phyloP scores from a whole-genome alignment of 164 flowering plant species.

The Vitis rupestris region DNA sequence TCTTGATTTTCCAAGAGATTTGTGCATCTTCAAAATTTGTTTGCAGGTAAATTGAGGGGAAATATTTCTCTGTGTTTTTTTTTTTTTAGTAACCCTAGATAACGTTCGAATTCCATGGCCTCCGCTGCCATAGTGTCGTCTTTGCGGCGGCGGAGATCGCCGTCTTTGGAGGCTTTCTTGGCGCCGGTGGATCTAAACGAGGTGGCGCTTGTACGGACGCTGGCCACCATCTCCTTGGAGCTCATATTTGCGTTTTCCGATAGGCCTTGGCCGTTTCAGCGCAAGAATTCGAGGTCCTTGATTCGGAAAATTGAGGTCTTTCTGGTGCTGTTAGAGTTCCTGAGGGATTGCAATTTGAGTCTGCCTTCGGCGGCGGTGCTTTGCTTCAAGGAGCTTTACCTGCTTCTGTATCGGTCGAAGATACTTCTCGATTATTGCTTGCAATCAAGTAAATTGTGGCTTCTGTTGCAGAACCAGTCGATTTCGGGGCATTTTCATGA shows the following conservation, averaged over 20 bases:
- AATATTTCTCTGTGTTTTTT: no score
- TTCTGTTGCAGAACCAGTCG: slow-evolving; percentile 68
- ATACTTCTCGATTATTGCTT: slow-evolving; percentile 69
- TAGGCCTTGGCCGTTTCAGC: slow-evolving; percentile 48
- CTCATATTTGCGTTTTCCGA: slow-evolving; percentile 42
- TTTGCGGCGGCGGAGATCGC: slow-evolving; percentile 66
- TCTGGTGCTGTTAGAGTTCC: slow-evolving; percentile 46
- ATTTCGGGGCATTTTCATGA: slow-evolving; percentile 85
- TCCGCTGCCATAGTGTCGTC: slow-evolving; percentile 76
- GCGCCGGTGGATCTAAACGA: slow-evolving; percentile 75
- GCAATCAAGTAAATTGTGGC: slow-evolving; percentile 72
- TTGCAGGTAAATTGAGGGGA: no score
- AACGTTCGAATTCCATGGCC: slow-evolving; percentile 41
- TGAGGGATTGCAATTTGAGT: slow-evolving; percentile 23
- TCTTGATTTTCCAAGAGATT: neutral
- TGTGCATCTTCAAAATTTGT: neutral
- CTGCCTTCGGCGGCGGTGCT: slow-evolving; percentile 47
- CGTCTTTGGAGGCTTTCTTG: slow-evolving; percentile 72
- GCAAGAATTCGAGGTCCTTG: slow-evolving; percentile 56
- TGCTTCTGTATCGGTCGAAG: slow-evolving; percentile 62
- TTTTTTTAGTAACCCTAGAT: no score
- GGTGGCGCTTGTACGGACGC: slow-evolving; percentile 52
- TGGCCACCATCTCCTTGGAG: slow-evolving; percentile 44
- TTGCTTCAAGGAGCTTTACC: slow-evolving; percentile 80
- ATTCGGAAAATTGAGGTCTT: slow-evolving; percentile 64